phyloP scores from a whole-genome alignment of 306 rosid species.

The Prosopis cineraria region DNA sequence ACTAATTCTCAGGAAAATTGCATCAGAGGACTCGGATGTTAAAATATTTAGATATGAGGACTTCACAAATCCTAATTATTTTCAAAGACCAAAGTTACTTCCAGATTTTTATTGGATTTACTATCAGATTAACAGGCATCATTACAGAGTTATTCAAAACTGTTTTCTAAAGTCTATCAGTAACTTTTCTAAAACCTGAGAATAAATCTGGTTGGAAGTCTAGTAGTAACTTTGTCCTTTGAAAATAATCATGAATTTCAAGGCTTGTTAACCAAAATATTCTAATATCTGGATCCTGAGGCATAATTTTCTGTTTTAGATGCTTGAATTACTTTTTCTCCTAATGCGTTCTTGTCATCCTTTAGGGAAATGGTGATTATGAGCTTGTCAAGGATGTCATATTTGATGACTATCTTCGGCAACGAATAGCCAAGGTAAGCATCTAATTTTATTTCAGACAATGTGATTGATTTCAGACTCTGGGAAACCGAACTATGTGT shows the following conservation, averaged over 20 bases:
- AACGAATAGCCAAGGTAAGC: conserved; percentile 70
- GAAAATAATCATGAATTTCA: not conserved
- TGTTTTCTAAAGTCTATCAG: not conserved
- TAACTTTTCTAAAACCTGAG: not conserved
- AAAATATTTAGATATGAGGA: not conserved
- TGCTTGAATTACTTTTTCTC: conserved; percentile 1
- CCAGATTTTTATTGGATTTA: not conserved
- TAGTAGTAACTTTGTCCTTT: not conserved
- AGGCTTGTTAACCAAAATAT: not conserved
- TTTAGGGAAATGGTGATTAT: conserved; percentile 94
- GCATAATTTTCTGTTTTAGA: not conserved
- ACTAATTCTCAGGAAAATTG: not conserved
- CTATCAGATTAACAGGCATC: too few relatives aligned
- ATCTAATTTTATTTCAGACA: conserved; percentile 4
- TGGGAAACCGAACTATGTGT: not conserved
- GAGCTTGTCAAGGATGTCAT: conserved; percentile 79
- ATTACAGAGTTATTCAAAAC: not conserved
- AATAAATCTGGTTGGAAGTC: not conserved
- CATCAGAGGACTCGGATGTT: not conserved
- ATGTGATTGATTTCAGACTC: too few relatives aligned
- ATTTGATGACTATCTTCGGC: conserved; percentile 79
- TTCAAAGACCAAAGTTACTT: not conserved
- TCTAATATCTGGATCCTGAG: not conserved
- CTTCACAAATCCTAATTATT: not conserved
- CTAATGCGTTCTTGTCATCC: not conserved